Base-by-base conservation (phyloP, 2,329 filamentous ascomycete species). In the Zymoseptoria passerinii region DNA sequence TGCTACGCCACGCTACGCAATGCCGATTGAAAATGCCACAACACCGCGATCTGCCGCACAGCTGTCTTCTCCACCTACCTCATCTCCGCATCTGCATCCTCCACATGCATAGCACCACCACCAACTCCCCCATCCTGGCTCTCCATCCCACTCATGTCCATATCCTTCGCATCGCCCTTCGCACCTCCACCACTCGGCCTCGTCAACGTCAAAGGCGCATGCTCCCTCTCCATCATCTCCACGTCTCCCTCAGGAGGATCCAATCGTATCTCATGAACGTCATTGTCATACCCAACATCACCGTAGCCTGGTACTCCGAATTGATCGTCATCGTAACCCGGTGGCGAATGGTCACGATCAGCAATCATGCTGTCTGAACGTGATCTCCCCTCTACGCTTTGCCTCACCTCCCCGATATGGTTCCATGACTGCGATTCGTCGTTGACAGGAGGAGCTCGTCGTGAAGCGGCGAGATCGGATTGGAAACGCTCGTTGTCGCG, bases 141-240 rank as follows among this genome's bases (percentile, higher is more conserved):
- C 48, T 59, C 61, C 3, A 55, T 52, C 8, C 58, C 60, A 53
- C 57, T 52, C 62, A 62, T 59, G 13, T 35, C 48, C 13, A 48
- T 59, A 29, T 59, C 58, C 49, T 10, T 13, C 16, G 54, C 52
- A 13, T 6, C 13, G 35, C 10, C 59, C 10, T 44, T 44, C 35
- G 13, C 35, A n/a, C 35, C 35, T 44, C 54, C 54, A n/a, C 52
- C 55, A n/a, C 49, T 16, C 2, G 49, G 27, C 19, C 51, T 27
- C 16, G 28, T 52, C 50, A 60, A 28, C 3, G 50, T 52, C 27
- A 62, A 54, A 27, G 61, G 56, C 56, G 49, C 9, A 27, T 62
- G 56, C 10, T 51, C 28, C 49, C 63, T 68, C 60, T 70, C 61
- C 28, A 65, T 60, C 68, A 69, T 70, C 58, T 69, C 66, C 18